phyloP scores from a whole-genome alignment of 2,329 filamentous ascomycete genomes.

The Ilyonectria mors-panacis region DNA sequence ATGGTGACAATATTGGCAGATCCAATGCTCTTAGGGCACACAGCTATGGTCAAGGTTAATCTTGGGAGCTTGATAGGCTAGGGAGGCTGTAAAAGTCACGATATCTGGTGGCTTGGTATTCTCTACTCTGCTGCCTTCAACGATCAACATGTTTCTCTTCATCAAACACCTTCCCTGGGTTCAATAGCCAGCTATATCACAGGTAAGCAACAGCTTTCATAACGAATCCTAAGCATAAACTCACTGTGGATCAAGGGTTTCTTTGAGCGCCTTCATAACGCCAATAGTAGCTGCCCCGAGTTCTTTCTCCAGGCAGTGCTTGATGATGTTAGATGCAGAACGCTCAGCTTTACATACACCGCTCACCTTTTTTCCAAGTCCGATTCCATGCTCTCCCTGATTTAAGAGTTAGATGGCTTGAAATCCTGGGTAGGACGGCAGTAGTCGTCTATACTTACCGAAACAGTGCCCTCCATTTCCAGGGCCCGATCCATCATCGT shows the following conservation, averaged over 20 bases:
- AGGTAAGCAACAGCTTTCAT: background rate
- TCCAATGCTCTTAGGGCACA: too few species aligned
- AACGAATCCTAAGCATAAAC: fast-evolving
- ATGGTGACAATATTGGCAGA: too few species aligned
- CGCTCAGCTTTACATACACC: fast-evolving
- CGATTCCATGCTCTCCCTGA: slow-evolving; percentile 72
- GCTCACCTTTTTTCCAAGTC: slow-evolving; percentile 27
- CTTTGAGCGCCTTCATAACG: slow-evolving; percentile 25
- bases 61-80: too few species aligned
- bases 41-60: too few species aligned
- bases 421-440: background rate
- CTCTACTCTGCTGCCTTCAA: too few species aligned
- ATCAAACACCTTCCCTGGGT: slow-evolving; percentile 26
- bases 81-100: too few species aligned
- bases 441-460: slow-evolving; percentile 51
- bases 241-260: slow-evolving; percentile 26
- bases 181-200: slow-evolving; percentile 18
- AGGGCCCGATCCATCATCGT: slow-evolving; percentile 77
- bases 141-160: background rate
- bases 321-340: background rate
- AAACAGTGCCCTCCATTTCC: slow-evolving; percentile 78
- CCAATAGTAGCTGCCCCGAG: slow-evolving; percentile 17
- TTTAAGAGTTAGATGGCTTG: background rate
- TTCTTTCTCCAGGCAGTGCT: slow-evolving; percentile 24
- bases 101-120: too few species aligned